phyloP scores from a whole-genome alignment of 2,329 filamentous ascomycete genomes.

The Penicillium concentricum region DNA sequence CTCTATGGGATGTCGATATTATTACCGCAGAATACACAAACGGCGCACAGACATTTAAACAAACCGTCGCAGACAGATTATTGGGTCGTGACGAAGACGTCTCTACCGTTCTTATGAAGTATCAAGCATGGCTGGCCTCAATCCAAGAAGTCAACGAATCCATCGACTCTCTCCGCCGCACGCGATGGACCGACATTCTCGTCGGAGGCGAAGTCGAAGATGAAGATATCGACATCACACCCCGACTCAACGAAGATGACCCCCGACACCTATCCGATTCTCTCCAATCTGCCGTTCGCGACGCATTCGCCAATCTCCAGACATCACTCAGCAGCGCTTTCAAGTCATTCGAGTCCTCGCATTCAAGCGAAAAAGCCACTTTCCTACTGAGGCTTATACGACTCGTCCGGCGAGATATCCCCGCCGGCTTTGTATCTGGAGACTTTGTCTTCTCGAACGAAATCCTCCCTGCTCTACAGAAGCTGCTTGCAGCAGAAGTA shows the following conservation, averaged over 20 bases:
- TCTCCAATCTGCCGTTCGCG: constrained; percentile 56
- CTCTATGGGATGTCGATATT: constrained; percentile 67
- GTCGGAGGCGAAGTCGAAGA: constrained; percentile 44
- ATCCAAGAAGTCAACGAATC: constrained; percentile 53
- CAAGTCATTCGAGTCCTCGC: constrained; percentile 47
- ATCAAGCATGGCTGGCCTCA: constrained; percentile 70
- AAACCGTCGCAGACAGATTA: constrained; percentile 65
- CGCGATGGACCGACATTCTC: constrained; percentile 39
- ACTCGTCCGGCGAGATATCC: constrained; percentile 68
- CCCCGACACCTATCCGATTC: constrained; percentile 61
- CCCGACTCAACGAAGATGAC: constrained; percentile 68
- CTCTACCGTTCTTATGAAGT: constrained; percentile 60
- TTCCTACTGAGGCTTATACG: constrained; percentile 73
- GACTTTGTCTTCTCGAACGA: constrained; percentile 55
- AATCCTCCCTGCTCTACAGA: constrained; percentile 65
- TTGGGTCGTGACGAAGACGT: constrained; percentile 71
- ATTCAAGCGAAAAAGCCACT: constrained; percentile 51
- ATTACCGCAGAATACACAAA: constrained; percentile 65
- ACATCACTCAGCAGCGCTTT: constrained; percentile 43
- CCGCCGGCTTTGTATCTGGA: constrained; percentile 47
- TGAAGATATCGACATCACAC: constrained; percentile 33
- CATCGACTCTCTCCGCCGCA: constrained; percentile 36
- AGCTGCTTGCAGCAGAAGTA: constrained; percentile 57
- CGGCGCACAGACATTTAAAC: constrained; percentile 67
- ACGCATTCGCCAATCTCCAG: constrained; percentile 58